Evolutionary conservation across 2,329 filamentous ascomycete genomes (phyloP).

Genomic region (Neocucurbitaria cava): DNA sequence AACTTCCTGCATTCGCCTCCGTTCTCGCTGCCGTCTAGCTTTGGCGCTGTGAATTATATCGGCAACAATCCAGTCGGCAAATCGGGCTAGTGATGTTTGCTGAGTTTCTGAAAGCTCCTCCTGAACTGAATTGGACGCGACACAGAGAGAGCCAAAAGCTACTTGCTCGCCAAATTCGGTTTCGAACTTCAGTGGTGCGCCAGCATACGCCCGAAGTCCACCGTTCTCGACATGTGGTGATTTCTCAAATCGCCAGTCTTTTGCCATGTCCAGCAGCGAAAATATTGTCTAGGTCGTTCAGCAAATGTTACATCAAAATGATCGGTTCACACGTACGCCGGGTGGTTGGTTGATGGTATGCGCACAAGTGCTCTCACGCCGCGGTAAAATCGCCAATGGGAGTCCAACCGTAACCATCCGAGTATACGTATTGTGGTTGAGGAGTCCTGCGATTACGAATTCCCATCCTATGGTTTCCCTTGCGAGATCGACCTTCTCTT

Average conservation of each 20-base stretch:
- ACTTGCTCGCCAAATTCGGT: slow-evolving; percentile 51
- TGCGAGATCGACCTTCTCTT: slow-evolving; percentile 53
- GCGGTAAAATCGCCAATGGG: slow-evolving; percentile 52
- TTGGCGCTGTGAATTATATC: slow-evolving; percentile 52
- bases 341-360: slow-evolving; percentile 51
- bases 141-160: slow-evolving; percentile 54
- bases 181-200: slow-evolving; percentile 50
- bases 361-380: slow-evolving; percentile 55
- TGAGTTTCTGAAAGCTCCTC: slow-evolving; percentile 40
- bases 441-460: slow-evolving; percentile 54
- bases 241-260: slow-evolving; percentile 55
- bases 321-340: slow-evolving; percentile 30
- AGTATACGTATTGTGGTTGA: slow-evolving; percentile 54
- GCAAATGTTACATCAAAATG: not conserved
- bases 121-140: slow-evolving; percentile 48
- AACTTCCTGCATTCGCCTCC: slow-evolving; percentile 49
- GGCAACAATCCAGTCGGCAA: slow-evolving; percentile 50
- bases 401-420: slow-evolving; percentile 54
- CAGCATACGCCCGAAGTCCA: slow-evolving; percentile 53
- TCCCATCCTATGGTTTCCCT: slow-evolving; percentile 56
- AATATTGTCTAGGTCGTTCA: slow-evolving; percentile 45
- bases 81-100: slow-evolving; percentile 45
- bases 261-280: slow-evolving; percentile 50
- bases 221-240: slow-evolving; percentile 52
- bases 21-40: slow-evolving; percentile 50